Conservation (phyloP, 2,329 filamentous ascomycete species). For the Dactylellina cionopaga region DNA sequence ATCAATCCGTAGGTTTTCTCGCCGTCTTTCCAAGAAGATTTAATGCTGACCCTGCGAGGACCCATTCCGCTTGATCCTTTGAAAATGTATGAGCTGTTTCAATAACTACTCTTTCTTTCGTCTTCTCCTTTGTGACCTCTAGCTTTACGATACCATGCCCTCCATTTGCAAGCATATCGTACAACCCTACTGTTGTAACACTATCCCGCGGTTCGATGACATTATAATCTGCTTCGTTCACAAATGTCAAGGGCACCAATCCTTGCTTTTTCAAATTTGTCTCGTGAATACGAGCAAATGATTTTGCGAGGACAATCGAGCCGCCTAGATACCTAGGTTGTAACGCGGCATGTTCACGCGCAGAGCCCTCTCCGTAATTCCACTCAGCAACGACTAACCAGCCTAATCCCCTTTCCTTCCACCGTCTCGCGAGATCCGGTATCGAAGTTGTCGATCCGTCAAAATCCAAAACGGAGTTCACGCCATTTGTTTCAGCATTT, state of each 20-base stretch:
- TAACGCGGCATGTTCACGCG: slow-evolving; percentile 87
- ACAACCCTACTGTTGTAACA: slow-evolving; percentile 82
- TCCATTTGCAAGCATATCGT: slow-evolving; percentile 79
- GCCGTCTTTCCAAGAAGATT: slow-evolving; percentile 81
- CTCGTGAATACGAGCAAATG: slow-evolving; percentile 91
- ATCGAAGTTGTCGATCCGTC: slow-evolving; percentile 80
- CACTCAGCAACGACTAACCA: slow-evolving; percentile 98
- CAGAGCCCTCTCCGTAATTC: slow-evolving; percentile 94
- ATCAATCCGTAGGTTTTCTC: slow-evolving; percentile 17
- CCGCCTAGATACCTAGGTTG: slow-evolving; percentile 92
- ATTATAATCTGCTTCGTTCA: slow-evolving; percentile 87
- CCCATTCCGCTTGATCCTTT: slow-evolving; percentile 89
- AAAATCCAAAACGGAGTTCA: slow-evolving; percentile 89
- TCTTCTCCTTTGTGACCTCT: slow-evolving; percentile 68
- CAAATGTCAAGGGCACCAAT: slow-evolving; percentile 92
- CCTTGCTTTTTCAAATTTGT: slow-evolving; percentile 98
- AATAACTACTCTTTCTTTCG: slow-evolving; percentile 74
- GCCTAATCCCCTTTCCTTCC: slow-evolving; percentile 77
- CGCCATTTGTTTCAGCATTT: slow-evolving; percentile 90
- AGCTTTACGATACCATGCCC: slow-evolving; percentile 81
- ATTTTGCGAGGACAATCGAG: slow-evolving; percentile 83
- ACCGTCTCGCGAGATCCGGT: slow-evolving; percentile 83
- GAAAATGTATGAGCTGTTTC: slow-evolving; percentile 87
- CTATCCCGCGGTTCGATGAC: slow-evolving; percentile 82
- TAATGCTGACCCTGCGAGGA: slow-evolving; percentile 90